Evolutionary conservation across 768 basidiomycete genomes (phyloP), one percentile per base, ranked within the genome.

Genomic region (Lentinula raphanica): DNA sequence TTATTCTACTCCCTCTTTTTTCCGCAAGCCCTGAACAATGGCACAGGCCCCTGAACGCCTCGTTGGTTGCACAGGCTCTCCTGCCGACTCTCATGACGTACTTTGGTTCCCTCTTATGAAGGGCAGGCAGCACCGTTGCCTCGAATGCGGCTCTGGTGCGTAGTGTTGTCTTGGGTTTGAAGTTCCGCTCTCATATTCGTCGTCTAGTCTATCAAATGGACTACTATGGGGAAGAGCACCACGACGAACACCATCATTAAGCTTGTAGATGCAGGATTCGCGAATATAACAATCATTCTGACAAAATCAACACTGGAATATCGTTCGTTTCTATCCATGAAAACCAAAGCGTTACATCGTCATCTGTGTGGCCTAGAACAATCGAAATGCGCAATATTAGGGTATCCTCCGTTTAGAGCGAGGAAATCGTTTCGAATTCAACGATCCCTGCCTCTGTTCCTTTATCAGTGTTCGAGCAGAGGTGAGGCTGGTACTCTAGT

Each of bases 81-180:
- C 96, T 9, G 92, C 90, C 45, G 96, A 98, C 74, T 95, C 94
- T 32, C 96, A 98, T 75, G 93, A 98, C 66, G 80, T 94, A 55
- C 78, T 86, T 65, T 98, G 95, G 95, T 85, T 94, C 71, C 81
- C 69, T 60, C 62, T 90, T 65, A 79, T 72, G 59, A 79, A 83
- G 65, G 79, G 88, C 66, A 84, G 86, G 72, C 77, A 80, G 63
- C 77, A 79, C 62, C 89, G 95, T 69, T 98, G 95, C 85, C 78
- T 83, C 12, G 95, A 98, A 75, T 98, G 95, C 64, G 95, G 95
- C 65, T 94, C 88, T 57, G 92, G 94, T 95, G 67, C 51, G 86
- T 74, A 28, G 49, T 50, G 59, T 39, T 46, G 1, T 50, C 21
- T 44, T 7, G 27, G 27, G 3, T 17, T 27, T 23, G 48, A 13